Conservation (phyloP, 495 filamentous ascomycete species). For the Penicillium malachiteum region DNA sequence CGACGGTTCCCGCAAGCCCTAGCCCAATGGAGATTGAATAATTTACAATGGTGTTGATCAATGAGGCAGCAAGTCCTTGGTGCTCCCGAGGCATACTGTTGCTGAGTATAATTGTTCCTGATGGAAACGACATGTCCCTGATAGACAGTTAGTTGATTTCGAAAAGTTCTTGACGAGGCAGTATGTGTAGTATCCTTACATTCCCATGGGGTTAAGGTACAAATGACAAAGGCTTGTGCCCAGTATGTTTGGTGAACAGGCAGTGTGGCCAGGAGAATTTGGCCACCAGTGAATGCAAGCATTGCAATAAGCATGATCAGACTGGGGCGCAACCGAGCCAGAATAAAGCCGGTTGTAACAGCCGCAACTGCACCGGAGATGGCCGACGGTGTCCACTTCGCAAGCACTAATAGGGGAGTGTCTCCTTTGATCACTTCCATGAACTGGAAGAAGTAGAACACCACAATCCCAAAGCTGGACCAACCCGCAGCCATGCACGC, state of each 20-base stretch:
- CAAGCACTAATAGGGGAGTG: constrained; percentile 38
- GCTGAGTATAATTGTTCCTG: constrained; percentile 25
- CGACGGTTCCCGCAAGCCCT: constrained; percentile 62
- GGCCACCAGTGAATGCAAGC: constrained; percentile 42
- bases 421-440: constrained; percentile 30
- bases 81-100: constrained; percentile 29
- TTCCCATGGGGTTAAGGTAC: no score
- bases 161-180: no score
- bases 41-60: constrained; percentile 63
- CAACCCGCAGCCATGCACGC: constrained; percentile 48
- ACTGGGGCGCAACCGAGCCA: constrained; percentile 34
- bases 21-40: constrained; percentile 61
- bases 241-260: constrained; percentile 45
- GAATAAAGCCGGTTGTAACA: constrained; percentile 43
- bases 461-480: constrained; percentile 50
- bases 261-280: constrained; percentile 33
- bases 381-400: constrained; percentile 38
- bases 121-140: constrained; percentile 64
- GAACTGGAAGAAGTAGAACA: constrained; percentile 50
- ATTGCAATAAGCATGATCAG: constrained; percentile 52
- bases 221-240: constrained; percentile 42
- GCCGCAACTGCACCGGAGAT: constrained; percentile 41
- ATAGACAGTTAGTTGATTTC: constrained; percentile 33
- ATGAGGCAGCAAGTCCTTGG: constrained; percentile 49
- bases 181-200: no score